Base-by-base conservation (phyloP, 2,329 filamentous ascomycete genomes). In the Pleoardoris graminearum region DNA sequence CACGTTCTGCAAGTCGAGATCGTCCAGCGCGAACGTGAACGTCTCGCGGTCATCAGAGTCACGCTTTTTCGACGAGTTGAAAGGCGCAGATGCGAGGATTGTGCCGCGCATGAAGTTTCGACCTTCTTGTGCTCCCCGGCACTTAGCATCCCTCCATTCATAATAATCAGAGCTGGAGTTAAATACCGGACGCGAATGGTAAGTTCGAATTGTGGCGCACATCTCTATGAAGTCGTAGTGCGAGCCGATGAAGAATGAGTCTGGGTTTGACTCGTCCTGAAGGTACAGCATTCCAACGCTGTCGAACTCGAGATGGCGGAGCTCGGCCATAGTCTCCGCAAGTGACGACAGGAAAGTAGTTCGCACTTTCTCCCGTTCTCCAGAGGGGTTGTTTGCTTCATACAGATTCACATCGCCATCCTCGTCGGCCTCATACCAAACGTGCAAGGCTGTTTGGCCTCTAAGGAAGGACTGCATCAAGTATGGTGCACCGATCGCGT, bases 1-100 rank as follows among this genome's bases (percentile, higher is more conserved):
- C 44, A 63, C 56, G 44, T 63, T 63, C n/a, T 61, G 54, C 7
- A 53, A 35, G 21, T 57, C 41, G 11, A 62, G 49, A 42, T 62
- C 59, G 4, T 36, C n/a, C 23, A 59, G 59, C 2, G 10, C 21
- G 22, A 41, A 25, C 30, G n/a, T 14, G n/a, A 32, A 32, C 4
- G 30, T 32, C n/a, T 32, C 30, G 10, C n/a, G 11, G 30, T 14
- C 30, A 12, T 12, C 30, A 32, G n/a, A n/a, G n/a, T n/a, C n/a
- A n/a, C n/a, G n/a, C n/a, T n/a, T n/a, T n/a, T n/a, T n/a, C n/a
- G n/a, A n/a, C n/a, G 30, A 12, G n/a, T 32, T 32, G 30, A 32
- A 32, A 32, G 30, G 11, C n/a, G 30, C 10, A 3, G 30, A 12
- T 10, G 12, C 10, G 30, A 32, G n/a, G 4, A 32, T 14, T 12